Conservation (phyloP, 2,329 filamentous ascomycete species). For the Pseudogymnoascus pannorum region DNA sequence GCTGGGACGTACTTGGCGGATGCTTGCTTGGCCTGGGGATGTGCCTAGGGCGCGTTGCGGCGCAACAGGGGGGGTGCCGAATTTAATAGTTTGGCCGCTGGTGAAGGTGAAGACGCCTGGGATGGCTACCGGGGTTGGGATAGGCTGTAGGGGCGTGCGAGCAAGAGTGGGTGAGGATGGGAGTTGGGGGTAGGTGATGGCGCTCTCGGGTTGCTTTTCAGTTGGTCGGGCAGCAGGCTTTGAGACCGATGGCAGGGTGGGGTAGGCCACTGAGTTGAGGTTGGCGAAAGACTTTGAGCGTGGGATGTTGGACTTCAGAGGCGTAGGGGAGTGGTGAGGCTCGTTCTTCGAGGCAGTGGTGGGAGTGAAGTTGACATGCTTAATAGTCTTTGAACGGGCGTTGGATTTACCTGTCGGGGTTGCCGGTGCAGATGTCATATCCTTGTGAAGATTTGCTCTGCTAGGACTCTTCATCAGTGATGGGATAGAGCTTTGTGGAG, state of each 20-base stretch:
- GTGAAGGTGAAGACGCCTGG: conserved; percentile 59
- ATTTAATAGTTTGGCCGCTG: conserved; percentile 56
- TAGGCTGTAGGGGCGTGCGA: conserved; percentile 25
- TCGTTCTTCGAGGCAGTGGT: conserved; percentile 41
- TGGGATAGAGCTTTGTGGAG: conserved; percentile 19
- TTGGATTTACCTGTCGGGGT: conserved; percentile 45
- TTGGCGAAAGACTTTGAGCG: conserved; percentile 35
- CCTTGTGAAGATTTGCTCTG: conserved; percentile 48
- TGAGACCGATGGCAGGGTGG: conserved; percentile 26
- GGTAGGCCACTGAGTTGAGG: conserved; percentile 30
- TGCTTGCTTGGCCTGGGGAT: conserved; percentile 50
- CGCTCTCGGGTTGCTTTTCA: background rate
- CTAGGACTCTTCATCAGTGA: conserved; percentile 31
- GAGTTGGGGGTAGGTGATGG: conserved; percentile 23
- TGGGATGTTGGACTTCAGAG: conserved; percentile 43
- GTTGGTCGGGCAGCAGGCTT: conserved; percentile 18
- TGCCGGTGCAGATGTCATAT: conserved; percentile 46
- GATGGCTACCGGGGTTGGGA: conserved; percentile 18
- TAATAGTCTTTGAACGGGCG: conserved; percentile 50
- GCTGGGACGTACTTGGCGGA: conserved; percentile 53
- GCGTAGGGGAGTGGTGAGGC: conserved; percentile 47
- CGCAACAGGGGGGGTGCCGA: conserved; percentile 38
- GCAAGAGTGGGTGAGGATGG: conserved; percentile 14
- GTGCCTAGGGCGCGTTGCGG: conserved; percentile 44
- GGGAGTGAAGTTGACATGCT: conserved; percentile 75